Base-by-base conservation (phyloP, 768 basidiomycete genomes). In the Coprinellus aureogranulatus region DNA sequence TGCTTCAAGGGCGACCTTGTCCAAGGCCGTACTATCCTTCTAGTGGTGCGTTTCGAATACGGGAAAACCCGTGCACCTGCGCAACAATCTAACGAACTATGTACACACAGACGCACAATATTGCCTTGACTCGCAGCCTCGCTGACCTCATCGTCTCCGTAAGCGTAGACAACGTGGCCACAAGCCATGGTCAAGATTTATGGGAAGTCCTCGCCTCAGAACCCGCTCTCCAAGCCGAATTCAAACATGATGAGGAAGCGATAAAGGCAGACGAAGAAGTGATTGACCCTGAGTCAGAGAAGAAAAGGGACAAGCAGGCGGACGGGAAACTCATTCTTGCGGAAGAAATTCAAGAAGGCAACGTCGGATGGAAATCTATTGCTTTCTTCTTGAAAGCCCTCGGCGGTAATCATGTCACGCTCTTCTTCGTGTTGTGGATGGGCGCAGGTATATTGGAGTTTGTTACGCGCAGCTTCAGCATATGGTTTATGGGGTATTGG, bases 1-100 rank as follows among this genome's bases (percentile, higher is more conserved):
- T 94, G 92, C 64, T 76, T 98, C 26, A 78, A 81, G 61, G 94
- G 95, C 6, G 86, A 89, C 48, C 74, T 97, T 40, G 78, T 94
- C 68, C 71, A 75, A n/a, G 86, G 84, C n/a, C 81, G 94, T 47
- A 97, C 95, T 1, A 74, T 96, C 52, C 78, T 98, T 45, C 79
- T 98, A 23, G 94, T 97, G 48, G 84, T 84, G 59, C 54, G 79
- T 69, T 9, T 14, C 34, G 8, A 34, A 80, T 59, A 76, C 87
- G 22, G 77, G 79, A 1, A 72, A 87, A 67, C 67, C 72, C 77
- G 2, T 71, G 10, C 37, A 39, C 9, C 10, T 39, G 37, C 18
- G 64, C 37, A 9, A 39, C 10, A 39, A 9, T 18, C 18, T 39
- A 39, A 9, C 9, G 18, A 9, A 39, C 9, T 18, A 9, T 39